These are phyloP conservation scores for Aspergillus funiculosus DNA, from an alignment of 495 filamentous ascomycete species.

Conservation along the genomic window DNA sequence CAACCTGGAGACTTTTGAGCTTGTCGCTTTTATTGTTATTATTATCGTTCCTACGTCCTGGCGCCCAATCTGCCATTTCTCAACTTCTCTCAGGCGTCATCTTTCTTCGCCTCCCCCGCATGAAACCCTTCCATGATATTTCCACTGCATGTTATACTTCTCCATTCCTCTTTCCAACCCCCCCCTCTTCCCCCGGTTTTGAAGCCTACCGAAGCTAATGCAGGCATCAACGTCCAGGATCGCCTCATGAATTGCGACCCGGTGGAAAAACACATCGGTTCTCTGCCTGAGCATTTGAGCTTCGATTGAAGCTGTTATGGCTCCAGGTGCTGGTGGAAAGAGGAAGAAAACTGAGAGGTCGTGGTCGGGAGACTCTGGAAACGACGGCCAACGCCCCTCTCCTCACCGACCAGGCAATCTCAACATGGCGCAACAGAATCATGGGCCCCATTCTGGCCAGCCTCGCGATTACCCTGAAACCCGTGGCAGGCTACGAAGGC, in stretches of 20 bases:
- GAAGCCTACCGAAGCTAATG: conserved; percentile 16
- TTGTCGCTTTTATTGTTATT: background rate
- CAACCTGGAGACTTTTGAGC: background rate
- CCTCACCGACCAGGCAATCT: conserved; percentile 59
- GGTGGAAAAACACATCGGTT: conserved; percentile 24
- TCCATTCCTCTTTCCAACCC: background rate
- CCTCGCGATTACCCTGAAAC: conserved; percentile 39
- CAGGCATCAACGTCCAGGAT: conserved; percentile 17
- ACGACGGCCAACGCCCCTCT: conserved; percentile 53
- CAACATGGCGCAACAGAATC: conserved; percentile 53
- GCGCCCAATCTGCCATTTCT: conserved; percentile 7
- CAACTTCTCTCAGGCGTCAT: conserved; percentile 6
- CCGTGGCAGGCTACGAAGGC: conserved; percentile 41
- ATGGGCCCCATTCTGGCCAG: conserved; percentile 29
- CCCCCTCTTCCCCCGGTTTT: background rate
- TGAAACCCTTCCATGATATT: no score
- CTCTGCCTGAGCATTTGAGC: conserved; percentile 27
- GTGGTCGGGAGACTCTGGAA: conserved; percentile 46
- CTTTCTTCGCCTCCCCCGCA: conserved; percentile 11
- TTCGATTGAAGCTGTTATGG: conserved; percentile 35
- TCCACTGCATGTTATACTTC: conserved; percentile 16
- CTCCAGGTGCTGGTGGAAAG: conserved; percentile 50
- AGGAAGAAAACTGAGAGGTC: conserved; percentile 53
- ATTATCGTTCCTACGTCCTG: conserved; percentile 7
- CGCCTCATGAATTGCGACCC: conserved; percentile 40